Percentiles rank a stretch among this genome's conserved stretches.
These are phyloP conservation scores for Pseudocercospora vitis DNA, from an alignment of 2,329 filamentous ascomycete genomes.

Conservation along the genomic window DNA sequence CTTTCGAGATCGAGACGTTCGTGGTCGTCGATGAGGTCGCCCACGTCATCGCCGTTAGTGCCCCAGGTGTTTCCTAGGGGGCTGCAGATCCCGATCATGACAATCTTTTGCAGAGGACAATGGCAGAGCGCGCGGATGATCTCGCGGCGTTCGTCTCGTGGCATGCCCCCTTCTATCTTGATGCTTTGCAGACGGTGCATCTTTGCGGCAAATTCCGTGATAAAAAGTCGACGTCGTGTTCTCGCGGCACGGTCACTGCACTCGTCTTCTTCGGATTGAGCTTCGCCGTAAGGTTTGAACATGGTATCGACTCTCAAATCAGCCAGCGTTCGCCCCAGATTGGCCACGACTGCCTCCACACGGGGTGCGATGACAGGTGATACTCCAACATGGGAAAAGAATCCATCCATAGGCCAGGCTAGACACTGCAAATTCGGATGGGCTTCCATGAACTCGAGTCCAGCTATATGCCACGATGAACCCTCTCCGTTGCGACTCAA, in stretches of 20 bases:
- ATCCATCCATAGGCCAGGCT: constrained; percentile 49
- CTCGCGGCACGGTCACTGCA: constrained; percentile 9
- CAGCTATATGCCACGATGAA: constrained; percentile 15
- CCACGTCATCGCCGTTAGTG: constrained; percentile 36
- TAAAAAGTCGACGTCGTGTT: constrained; percentile 38
- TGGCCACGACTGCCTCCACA: constrained; percentile 39
- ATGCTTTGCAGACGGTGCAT: constrained; percentile 46
- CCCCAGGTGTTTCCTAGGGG: constrained; percentile 51
- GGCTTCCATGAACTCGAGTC: constrained; percentile 45
- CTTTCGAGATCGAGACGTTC: constrained; percentile 32
- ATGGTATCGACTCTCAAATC: constrained; percentile 46
- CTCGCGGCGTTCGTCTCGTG: constrained; percentile 50
- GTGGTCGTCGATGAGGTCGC: constrained; percentile 20
- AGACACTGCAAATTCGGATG: constrained; percentile 47
- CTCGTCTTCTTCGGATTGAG: constrained; percentile 14
- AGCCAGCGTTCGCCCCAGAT: constrained; percentile 42
- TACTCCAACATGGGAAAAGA: constrained; percentile 41
- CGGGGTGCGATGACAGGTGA: constrained; percentile 31
- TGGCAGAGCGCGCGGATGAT: constrained; percentile 44
- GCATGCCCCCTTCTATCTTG: constrained; percentile 51
- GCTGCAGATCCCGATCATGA: constrained; percentile 47
- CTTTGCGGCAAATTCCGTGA: constrained; percentile 44
- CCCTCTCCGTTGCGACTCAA: background rate
- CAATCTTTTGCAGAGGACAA: constrained; percentile 47
- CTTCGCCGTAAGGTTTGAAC: constrained; percentile 30